These are phyloP conservation scores for Symbiotaphrina buchneri DNA, from an alignment of 495 filamentous ascomycete genomes.

Conservation along the genomic window DNA sequence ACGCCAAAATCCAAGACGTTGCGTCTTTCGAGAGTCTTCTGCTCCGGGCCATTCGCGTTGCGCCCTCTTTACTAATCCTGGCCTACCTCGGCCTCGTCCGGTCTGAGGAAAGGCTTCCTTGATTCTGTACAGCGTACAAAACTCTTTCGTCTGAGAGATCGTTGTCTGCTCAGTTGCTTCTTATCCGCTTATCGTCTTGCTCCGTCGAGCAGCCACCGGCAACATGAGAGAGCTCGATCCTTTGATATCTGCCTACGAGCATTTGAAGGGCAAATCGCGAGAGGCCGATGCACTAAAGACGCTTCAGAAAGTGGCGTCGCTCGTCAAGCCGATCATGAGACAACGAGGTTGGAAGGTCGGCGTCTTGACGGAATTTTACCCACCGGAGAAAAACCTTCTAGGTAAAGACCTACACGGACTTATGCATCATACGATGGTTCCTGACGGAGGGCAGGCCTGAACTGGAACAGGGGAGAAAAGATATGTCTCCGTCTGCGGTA, in stretches of 20 bases:
- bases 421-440: not conserved
- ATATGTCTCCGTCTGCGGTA: conserved; percentile 75
- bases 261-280: conserved; percentile 48
- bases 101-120: too few relatives aligned
- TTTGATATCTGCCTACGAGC: conserved; percentile 53
- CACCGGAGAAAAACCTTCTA: conserved; percentile 44
- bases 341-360: conserved; percentile 62
- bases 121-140: too few relatives aligned
- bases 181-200: not conserved
- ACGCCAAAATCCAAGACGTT: too few relatives aligned
- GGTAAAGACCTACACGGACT: conserved; percentile 19
- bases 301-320: conserved; percentile 61
- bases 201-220: not conserved
- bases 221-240: conserved; percentile 27
- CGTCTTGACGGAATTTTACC: conserved; percentile 69
- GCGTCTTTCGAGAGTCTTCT: too few relatives aligned
- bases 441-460: conserved; percentile 30
- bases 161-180: too few relatives aligned
- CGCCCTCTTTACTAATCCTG: too few relatives aligned
- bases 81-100: too few relatives aligned
- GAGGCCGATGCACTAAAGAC: conserved; percentile 63
- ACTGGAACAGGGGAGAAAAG: conserved; percentile 49
- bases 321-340: conserved; percentile 92
- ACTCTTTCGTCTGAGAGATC: too few relatives aligned
- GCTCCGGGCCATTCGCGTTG: too few relatives aligned